Evolutionary conservation across 2,329 filamentous ascomycete genomes (phyloP).

Genomic region (Achaetomium macrosporum): DNA sequence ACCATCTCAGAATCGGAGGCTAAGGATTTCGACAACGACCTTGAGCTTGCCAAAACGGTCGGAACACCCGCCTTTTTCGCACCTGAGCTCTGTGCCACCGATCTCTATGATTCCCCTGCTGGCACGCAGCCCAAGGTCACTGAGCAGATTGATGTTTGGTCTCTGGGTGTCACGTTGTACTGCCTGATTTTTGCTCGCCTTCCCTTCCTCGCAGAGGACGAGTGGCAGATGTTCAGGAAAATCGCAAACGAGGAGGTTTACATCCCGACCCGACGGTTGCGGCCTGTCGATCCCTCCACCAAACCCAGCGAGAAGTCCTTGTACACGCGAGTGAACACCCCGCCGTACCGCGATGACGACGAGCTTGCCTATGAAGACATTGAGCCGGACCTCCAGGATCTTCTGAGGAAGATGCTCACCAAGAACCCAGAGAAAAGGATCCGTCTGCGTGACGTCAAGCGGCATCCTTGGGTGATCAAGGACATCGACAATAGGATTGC

Average conservation of each 20-base stretch:
- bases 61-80: conserved; percentile 97
- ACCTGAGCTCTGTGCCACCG: conserved; percentile 89
- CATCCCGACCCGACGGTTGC: conserved; percentile 76
- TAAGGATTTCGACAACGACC: conserved; percentile 81
- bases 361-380: conserved; percentile 82
- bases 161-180: conserved; percentile 90
- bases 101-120: conserved; percentile 50
- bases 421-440: conserved; percentile 91
- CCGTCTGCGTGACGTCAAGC: conserved; percentile 84
- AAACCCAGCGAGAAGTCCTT: conserved; percentile 50
- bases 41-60: conserved; percentile 96
- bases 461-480: conserved; percentile 82
- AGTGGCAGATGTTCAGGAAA: conserved; percentile 84
- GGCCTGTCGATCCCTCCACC: conserved; percentile 60
- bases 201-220: conserved; percentile 86
- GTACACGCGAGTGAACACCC: conserved; percentile 52
- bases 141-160: conserved; percentile 95
- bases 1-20: conserved; percentile 74
- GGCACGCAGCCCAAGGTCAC: conserved; percentile 65
- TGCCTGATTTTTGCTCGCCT: conserved; percentile 91
- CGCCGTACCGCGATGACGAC: conserved; percentile 68
- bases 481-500: conserved; percentile 66
- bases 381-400: conserved; percentile 70
- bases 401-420: conserved; percentile 71
- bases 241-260: conserved; percentile 92